Evolutionary conservation across 352 stramenopile species (phyloP).

Genomic region (Aphanomyces euteiches): DNA sequence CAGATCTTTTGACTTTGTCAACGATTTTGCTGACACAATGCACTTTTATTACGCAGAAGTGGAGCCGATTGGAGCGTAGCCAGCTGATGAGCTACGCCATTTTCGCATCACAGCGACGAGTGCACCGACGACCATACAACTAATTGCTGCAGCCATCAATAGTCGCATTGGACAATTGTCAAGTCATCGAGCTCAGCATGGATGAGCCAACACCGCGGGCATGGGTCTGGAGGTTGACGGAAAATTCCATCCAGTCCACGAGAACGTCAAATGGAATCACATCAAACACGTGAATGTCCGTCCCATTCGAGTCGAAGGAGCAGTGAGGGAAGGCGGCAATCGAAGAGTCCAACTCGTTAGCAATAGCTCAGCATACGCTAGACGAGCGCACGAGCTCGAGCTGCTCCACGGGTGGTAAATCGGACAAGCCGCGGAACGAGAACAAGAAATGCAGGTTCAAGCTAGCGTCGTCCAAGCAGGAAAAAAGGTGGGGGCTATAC

Average conservation of each 20-base stretch:
- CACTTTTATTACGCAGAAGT: not conserved
- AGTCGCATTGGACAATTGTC: not conserved
- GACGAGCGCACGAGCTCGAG: not conserved
- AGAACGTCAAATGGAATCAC: conserved; percentile 9
- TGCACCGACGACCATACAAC: not conserved
- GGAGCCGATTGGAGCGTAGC: not conserved
- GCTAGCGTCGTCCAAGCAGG: conserved; percentile 3
- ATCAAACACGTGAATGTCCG: conserved; percentile 18
- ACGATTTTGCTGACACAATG: too few species aligned
- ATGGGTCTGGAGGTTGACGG: not conserved
- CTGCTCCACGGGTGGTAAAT: not conserved
- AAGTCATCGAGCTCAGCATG: not conserved
- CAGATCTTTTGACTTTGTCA: too few species aligned
- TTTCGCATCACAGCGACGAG: not conserved
- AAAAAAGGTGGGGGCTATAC: conserved; percentile 1
- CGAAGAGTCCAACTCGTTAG: not conserved
- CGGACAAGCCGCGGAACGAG: not conserved
- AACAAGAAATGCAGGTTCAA: conserved; percentile 3
- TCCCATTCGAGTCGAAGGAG: not conserved
- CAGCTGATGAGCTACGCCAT: not conserved
- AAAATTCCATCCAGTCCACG: not conserved
- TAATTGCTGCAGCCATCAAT: not conserved
- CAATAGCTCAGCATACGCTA: not conserved
- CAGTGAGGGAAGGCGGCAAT: conserved; percentile 19
- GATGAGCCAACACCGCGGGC: too few species aligned